phyloP scores from a whole-genome alignment of 768 basidiomycete species.

The Dacryopinax spathularia region DNA sequence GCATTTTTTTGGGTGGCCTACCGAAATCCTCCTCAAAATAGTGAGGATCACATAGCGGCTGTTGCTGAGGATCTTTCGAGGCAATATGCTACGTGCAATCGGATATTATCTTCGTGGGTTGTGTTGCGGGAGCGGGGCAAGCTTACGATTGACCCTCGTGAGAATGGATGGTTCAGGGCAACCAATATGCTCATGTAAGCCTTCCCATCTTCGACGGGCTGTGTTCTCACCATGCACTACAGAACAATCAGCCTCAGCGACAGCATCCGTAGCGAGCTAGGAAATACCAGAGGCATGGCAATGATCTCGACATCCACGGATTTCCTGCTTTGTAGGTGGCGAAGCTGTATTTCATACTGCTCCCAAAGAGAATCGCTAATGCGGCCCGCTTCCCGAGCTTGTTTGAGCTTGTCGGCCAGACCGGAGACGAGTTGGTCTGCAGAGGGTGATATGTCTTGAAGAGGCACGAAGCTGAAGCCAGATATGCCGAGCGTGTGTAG shows the following conservation, averaged over 20 bases:
- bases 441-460: slow-evolving; percentile 15
- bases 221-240: slow-evolving; percentile 16
- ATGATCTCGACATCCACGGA: slow-evolving; percentile 14
- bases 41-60: slow-evolving; percentile 30
- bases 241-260: too few relatives aligned
- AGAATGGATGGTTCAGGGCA: slow-evolving; percentile 33
- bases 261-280: too few relatives aligned
- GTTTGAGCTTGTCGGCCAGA: slow-evolving; percentile 17
- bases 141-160: slow-evolving; percentile 36
- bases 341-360: slow-evolving; percentile 30
- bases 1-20: too few relatives aligned
- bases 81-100: slow-evolving; percentile 11
- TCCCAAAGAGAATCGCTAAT: slow-evolving; percentile 25
- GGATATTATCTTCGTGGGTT: not conserved
- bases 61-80: slow-evolving; percentile 23
- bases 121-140: not conserved
- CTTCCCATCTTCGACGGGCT: slow-evolving; percentile 28
- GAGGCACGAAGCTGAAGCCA: slow-evolving; percentile 17
- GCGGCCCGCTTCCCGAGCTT: slow-evolving; percentile 15
- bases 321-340: slow-evolving; percentile 18
- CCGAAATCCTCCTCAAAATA: slow-evolving; percentile 32
- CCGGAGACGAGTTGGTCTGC: slow-evolving; percentile 17
- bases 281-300: not conserved
- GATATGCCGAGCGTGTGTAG: slow-evolving; percentile 20
- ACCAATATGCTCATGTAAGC: slow-evolving; percentile 30